These are phyloP conservation scores for Pythium periplocum DNA, from an alignment of 352 stramenopile species.

Conservation along the genomic window DNA sequence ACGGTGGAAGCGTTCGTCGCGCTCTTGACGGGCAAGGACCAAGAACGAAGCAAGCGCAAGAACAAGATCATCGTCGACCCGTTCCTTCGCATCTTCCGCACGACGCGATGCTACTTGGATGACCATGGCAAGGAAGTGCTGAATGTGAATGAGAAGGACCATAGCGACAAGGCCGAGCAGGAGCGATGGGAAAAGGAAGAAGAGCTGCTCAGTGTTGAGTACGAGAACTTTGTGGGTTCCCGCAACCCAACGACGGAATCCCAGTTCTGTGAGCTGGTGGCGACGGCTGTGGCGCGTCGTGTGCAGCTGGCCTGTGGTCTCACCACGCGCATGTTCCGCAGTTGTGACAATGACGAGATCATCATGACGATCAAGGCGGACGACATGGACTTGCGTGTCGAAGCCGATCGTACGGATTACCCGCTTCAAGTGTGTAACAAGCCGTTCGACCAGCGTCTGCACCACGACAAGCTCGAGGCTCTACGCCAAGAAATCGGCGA, in stretches of 20 bases:
- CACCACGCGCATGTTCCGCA: conserved; percentile 79
- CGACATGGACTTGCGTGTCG: conserved; percentile 63
- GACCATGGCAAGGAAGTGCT: conserved; percentile 45
- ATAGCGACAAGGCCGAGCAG: conserved; percentile 48
- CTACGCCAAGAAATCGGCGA: conserved; percentile 52
- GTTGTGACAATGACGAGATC: conserved; percentile 66
- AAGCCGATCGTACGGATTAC: conserved; percentile 71
- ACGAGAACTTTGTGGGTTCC: conserved; percentile 44
- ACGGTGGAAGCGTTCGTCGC: conserved; percentile 55
- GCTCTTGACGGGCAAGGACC: conserved; percentile 66
- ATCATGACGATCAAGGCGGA: conserved; percentile 81
- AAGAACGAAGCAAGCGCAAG: conserved; percentile 23
- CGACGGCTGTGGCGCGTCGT: conserved; percentile 49
- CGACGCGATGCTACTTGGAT: conserved; percentile 64
- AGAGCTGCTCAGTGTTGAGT: conserved; percentile 49
- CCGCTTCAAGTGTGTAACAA: conserved; percentile 69
- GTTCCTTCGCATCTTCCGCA: conserved; percentile 67
- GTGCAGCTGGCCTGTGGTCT: conserved; percentile 74
- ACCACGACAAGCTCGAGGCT: conserved; percentile 44
- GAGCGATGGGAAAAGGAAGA: conserved; percentile 30
- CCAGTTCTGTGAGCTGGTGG: conserved; percentile 67
- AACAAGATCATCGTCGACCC: conserved; percentile 57
- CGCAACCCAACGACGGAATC: conserved; percentile 38
- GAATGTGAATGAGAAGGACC: conserved; percentile 33
- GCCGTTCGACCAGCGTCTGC: conserved; percentile 50